These are phyloP conservation scores for Lyophyllum atratum DNA, from an alignment of 768 basidiomycete genomes.

Conservation along the genomic window DNA sequence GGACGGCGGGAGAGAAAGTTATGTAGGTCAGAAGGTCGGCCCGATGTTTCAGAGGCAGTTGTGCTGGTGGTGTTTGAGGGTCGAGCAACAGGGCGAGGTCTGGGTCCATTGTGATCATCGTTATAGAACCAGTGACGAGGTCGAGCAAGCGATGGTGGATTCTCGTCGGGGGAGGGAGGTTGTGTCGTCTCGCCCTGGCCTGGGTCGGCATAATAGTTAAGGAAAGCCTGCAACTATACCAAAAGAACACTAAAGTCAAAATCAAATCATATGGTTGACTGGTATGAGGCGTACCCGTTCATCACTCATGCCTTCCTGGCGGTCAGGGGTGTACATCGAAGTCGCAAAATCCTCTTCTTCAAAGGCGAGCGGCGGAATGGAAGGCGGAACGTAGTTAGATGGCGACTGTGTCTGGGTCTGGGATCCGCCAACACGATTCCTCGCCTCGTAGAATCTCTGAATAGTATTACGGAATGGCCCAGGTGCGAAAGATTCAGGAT, in stretches of 20 bases:
- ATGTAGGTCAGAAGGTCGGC: slow-evolving; percentile 19
- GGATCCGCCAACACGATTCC: neutral
- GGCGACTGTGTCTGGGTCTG: neutral
- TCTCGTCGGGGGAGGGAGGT: neutral
- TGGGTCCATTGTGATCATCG: neutral
- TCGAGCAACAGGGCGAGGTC: neutral
- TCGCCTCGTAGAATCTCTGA: slow-evolving; percentile 27
- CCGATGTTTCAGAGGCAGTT: neutral
- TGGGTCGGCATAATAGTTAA: neutral
- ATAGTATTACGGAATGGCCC: slow-evolving; percentile 53
- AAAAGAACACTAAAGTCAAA: neutral
- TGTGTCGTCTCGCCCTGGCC: neutral
- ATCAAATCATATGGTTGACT: neutral
- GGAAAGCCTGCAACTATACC: slow-evolving; percentile 1
- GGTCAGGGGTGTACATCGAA: neutral
- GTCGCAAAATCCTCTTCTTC: slow-evolving; percentile 20
- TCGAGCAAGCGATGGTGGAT: neutral
- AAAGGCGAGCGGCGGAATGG: slow-evolving; percentile 43
- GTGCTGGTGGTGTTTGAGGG: slow-evolving; percentile 6
- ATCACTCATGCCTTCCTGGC: neutral
- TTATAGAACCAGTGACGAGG: neutral
- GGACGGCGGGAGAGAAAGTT: slow-evolving; percentile 24
- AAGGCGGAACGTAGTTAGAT: slow-evolving; percentile 4
- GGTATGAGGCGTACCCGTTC: neutral
- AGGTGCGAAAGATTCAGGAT: slow-evolving; percentile 40